Percentiles rank a stretch among this genome's conserved stretches.
Conservation (phyloP, 106 monocot genomes). For the Allium fistulosum region DNA sequence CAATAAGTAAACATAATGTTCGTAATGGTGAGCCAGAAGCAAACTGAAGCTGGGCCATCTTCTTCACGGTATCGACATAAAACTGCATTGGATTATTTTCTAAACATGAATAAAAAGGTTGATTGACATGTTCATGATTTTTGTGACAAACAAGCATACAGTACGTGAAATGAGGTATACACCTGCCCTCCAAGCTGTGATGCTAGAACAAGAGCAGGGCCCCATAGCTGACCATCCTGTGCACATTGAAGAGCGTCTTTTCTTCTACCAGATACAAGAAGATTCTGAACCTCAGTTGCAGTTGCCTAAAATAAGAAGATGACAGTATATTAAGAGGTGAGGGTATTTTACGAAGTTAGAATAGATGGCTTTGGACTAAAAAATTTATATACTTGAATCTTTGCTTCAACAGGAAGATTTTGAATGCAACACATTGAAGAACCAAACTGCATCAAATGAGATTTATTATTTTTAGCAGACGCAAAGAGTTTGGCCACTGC, state of each 20-base stretch:
- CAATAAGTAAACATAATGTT: slow-evolving; percentile 90
- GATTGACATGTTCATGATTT: too few species aligned
- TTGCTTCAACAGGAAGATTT: slow-evolving; percentile 69
- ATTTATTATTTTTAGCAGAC: slow-evolving; percentile 45
- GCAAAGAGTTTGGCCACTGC: slow-evolving; percentile 82
- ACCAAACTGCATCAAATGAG: slow-evolving; percentile 43
- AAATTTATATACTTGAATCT: slow-evolving; percentile 45
- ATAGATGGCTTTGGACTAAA: slow-evolving; percentile 1
- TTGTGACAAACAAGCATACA: too few species aligned
- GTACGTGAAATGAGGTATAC: slow-evolving; percentile 1
- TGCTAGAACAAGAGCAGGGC: slow-evolving; percentile 93
- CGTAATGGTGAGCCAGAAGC: slow-evolving; percentile 84
- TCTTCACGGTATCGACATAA: slow-evolving; percentile 91
- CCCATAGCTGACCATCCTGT: slow-evolving; percentile 96
- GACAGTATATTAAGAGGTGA: background rate
- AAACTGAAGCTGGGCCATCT: slow-evolving; percentile 88
- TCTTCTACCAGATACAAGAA: slow-evolving; percentile 90
- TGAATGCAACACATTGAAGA: slow-evolving; percentile 53
- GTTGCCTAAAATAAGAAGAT: slow-evolving; percentile 38
- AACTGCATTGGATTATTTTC: slow-evolving; percentile 40
- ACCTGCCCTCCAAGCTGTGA: slow-evolving; percentile 93
- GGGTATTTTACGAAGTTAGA: background rate
- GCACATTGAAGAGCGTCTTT: slow-evolving; percentile 92
- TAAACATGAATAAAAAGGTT: too few species aligned
- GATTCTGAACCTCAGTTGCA: slow-evolving; percentile 72